Base-by-base conservation (phyloP, 305 asterid genomes). In the Solanum hybrid region DNA sequence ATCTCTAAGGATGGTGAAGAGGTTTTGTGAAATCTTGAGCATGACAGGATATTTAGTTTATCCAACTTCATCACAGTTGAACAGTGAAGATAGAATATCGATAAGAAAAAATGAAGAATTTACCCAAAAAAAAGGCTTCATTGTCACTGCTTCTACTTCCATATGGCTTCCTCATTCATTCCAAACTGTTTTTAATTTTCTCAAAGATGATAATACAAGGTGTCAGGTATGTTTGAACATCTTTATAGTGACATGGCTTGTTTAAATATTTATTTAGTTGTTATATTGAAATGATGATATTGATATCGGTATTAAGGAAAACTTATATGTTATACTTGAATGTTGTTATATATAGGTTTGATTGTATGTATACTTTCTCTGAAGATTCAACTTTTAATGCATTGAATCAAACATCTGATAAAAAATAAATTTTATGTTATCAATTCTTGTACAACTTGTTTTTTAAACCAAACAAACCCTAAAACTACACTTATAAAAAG, bases 1-100 rank as follows among this genome's bases (percentile, higher is more conserved):
- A 22, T 96, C 95, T 20, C 95, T 95, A 36, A 92, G 96, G 88
- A 94, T 96, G 98, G 93, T 94, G 88, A 93, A 91, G 90, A 93
- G 46, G 22, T 97, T 96, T 27, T 91, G 89, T 88, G 95, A 92
- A 91, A 85, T 79, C 14, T 82, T 94, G 86, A 90, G 96, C 92
- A 93, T 93, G 93, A 90, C 93, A 2, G 93, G 92, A 13, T 90
- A 88, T 89, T 66, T 88, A 51, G n/a, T 94, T 34, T 92, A 90
- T 46, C 91, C 95, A 14, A 90, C 94, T 40, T 31, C 90, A 16
- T 89, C 93, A 0, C 92, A 91, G 26, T 88, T 89, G 20, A 90
- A 88, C 4, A 90, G 93, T 75, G 96, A 95, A 16, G 90, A 94
- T 36, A 92, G 93, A 46, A 75, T 95, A 60, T 94, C 94, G 1